Base-by-base conservation (phyloP, 495 filamentous ascomycete species). In the Annulohypoxylon nitens region DNA sequence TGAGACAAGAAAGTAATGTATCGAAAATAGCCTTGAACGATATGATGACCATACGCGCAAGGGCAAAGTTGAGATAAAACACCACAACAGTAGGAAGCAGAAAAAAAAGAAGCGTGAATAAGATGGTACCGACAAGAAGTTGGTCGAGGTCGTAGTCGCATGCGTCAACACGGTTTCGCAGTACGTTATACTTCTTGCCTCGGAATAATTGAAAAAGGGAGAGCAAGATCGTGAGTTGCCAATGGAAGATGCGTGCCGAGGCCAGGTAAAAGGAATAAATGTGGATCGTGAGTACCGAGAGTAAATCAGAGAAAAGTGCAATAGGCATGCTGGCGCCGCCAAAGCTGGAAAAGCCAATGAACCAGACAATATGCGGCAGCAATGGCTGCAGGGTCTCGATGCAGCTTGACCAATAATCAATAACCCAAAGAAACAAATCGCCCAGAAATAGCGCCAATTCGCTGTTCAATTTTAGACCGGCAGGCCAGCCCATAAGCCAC, bases 141-240 rank as follows among this genome's bases (percentile, higher is more conserved):
- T 99, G 97, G 78, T 99, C 96, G 16, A 99, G 91, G 78, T 97
- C 96, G 80, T 99, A 99, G 81, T 99, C 96, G 85, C 97, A 99
- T 41, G 93, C 95, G 78, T 99, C 96, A 71, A 98, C 98, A 78
- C 96, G 93, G 74, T 98, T 98, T 71, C 96, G 90, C 11, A 99
- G 88, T 7, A 99, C 93, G 69, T 99, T 99, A 67, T 96, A 90
- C 78, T 99, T 99, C 78, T 98, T 98, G 54, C 96, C 96, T 23
- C 94, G 92, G 76, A 99, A 99, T 1, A 99, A 88, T 82, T 99
- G 96, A 82, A 99, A 99, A 33, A 98, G 90, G 20, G 95, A 98
- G 54, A 95, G 91, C 57, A 99, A 91, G 64, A 98, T 98, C 26
- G 90, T 97, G 37, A 98, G 89, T 77, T 99, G 97, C 95, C 96